Base-by-base conservation (phyloP, 1,284 basidiomycete genomes). In the Trichosporon ovoides region DNA sequence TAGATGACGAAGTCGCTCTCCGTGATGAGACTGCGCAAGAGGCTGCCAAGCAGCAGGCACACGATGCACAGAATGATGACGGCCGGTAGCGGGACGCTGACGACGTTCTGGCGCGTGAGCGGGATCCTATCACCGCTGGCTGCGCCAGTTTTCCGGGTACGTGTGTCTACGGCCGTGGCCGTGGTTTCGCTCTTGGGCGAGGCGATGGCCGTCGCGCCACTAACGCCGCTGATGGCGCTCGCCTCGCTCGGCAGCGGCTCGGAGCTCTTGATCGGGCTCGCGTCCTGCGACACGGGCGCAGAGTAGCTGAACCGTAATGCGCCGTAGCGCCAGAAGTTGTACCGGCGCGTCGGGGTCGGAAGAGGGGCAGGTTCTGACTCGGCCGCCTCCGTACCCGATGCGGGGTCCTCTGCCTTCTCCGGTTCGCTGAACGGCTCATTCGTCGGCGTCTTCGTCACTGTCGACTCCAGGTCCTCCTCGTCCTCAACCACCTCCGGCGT, bases 31-130 rank as follows among this genome's bases (percentile, higher is more conserved):
- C 89, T 91, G 58, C 95, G 84, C 61, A 95, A 77, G 51, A 98
- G 80, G 12, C 90, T 94, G 36, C 95, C 95, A 62, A 97, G 81
- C 63, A 98, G 79, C 76, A 98, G 94, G 36, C 89, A 88, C 62
- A 95, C 88, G 62, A 98, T 74, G 48, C 86, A 91, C 16, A 88
- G 83, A 58, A 94, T 79, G 62, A 98, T 72, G 55, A 95, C 75
- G 5, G 76, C 74, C 0, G 74, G 77, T 5, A 80, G 57, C 7
- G 77, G 73, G 37, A 75, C 68, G 14, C 35, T 52, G 43, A 48
- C 43, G 24, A 48, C 43, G 43, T 48, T 48, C 43, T 48, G 43
- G 52, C 49, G 58, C n/a, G 48, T 52, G 16, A 55, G 50, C 14
- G 24, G 37, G 48, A 50, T 38, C 34, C 56, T 49, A 40, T 40